Percentiles rank a stretch among this genome's conserved stretches.
Conservation (phyloP, 192 early-diverging fungal species). For the Allomyces macrogynus region DNA sequence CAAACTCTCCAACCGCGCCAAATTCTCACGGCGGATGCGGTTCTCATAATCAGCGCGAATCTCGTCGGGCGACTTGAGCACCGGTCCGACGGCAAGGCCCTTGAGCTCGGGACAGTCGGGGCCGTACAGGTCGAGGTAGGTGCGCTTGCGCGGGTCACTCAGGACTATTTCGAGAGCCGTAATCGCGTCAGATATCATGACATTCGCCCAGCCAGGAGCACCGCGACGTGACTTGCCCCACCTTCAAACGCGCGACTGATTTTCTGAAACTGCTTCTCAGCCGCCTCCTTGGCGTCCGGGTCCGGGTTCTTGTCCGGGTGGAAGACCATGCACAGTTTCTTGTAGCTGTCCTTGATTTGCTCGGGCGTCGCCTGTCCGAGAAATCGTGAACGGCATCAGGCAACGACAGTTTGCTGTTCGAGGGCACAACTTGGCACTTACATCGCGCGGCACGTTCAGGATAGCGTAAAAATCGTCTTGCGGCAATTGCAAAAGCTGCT, state of each 20-base stretch:
- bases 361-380: background rate
- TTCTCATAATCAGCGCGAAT: constrained; percentile 1
- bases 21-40: background rate
- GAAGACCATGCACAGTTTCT: background rate
- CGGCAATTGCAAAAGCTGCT: too few species aligned
- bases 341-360: constrained; percentile 1
- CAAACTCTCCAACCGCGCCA: background rate
- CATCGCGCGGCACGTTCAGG: too few species aligned
- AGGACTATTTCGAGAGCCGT: background rate
- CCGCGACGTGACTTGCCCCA: background rate
- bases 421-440: too few species aligned
- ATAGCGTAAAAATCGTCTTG: too few species aligned
- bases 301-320: constrained; percentile 5
- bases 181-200: too few species aligned
- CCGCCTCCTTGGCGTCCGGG: constrained; percentile 1
- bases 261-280: constrained; percentile 1
- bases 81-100: background rate
- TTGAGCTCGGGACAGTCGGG: background rate
- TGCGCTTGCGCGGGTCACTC: background rate
- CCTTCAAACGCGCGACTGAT: constrained; percentile 2
- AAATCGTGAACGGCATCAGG: background rate
- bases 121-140: constrained; percentile 3
- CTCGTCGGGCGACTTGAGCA: constrained; percentile 4
- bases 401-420: too few species aligned
- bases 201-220: too few species aligned